phyloP scores from a whole-genome alignment of 768 basidiomycete species.

The Calocybe indica region DNA sequence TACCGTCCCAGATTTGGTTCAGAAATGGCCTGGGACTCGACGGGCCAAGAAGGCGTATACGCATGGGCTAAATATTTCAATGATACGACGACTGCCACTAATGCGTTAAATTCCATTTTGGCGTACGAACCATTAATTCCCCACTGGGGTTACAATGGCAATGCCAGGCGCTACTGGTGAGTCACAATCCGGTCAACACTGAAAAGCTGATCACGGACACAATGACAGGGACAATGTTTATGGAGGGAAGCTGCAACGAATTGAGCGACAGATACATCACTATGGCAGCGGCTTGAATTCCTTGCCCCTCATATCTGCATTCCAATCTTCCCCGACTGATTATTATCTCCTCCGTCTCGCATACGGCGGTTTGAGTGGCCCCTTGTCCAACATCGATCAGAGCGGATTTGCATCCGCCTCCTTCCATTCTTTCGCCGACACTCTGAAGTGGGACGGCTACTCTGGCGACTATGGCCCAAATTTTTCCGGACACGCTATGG shows the following conservation, averaged over 20 bases:
- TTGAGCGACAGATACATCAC: conserved; percentile 54
- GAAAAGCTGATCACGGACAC: conserved; percentile 1
- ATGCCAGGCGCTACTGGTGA: conserved; percentile 51
- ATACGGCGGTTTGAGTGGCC: conserved; percentile 46
- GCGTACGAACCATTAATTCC: conserved; percentile 52
- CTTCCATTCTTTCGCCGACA: conserved; percentile 55
- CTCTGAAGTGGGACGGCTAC: conserved; percentile 51
- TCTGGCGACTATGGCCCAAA: conserved; percentile 58
- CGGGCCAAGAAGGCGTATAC: conserved; percentile 54
- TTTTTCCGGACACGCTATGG: conserved; percentile 49
- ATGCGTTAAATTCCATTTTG: conserved; percentile 49
- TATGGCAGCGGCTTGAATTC: conserved; percentile 54
- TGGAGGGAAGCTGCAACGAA: conserved; percentile 46
- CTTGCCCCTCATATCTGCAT: conserved; percentile 45
- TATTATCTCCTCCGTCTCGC: conserved; percentile 46
- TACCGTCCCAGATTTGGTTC: conserved; percentile 39
- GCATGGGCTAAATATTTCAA: conserved; percentile 51
- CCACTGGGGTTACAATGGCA: conserved; percentile 61
- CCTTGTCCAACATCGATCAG: conserved; percentile 50
- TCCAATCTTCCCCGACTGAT: conserved; percentile 39
- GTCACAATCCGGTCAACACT: conserved; percentile 3
- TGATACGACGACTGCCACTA: conserved; percentile 41
- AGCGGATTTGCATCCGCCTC: conserved; percentile 54
- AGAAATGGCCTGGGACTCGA: conserved; percentile 55
- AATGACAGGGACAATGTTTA: conserved; percentile 47